Base-by-base conservation (phyloP, 2,329 filamentous ascomycete genomes). In the Xylariaceae sp. region DNA sequence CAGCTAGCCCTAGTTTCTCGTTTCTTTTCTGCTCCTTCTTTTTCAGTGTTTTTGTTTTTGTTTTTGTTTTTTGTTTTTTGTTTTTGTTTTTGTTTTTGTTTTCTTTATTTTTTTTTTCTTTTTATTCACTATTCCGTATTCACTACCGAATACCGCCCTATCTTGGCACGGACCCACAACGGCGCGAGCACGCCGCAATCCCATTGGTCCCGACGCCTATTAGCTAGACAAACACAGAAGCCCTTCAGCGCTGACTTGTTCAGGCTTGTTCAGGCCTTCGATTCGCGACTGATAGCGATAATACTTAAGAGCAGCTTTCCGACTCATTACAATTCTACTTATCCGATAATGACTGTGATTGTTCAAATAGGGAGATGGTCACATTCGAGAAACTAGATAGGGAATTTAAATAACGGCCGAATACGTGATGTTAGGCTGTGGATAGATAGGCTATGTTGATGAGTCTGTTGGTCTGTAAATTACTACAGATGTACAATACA, bases 61-160 rank as follows among this genome's bases (percentile, higher is more conserved):
- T 44, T 44, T 34, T 51, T 41, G 11, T 41, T 12, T 43, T 51
- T 40, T 47, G 3, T n/a, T 40, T n/a, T 31, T 26, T 26, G 31
- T 48, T 34, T 48, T 42, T 42, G 42, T 40, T n/a, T 31, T 26
- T 26, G 31, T 48, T 34, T 48, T 42, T 42, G 42, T n/a, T 41
- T 47, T 27, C 43, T 46, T 32, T 8, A n/a, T 37, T 41, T 54
- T 49, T 6, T 31, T 8, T 42, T 54, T 31, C 30, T 43, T 49
- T 49, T 44, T 30, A 4, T 12, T 12, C 31, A 43, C 42, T 51
- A 29, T 47, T 27, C n/a, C 27, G 6, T 26, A 8, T 6, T 42
- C 26, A 12, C 12, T 30, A 31, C 34, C 3, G 41, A 27, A 4
- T 34, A 19, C 37, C 29, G 31, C 19, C 19, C 30, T 12, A 47